A percentile compares a stretch with the other conserved stretches of the same genome.
Conservation (phyloP, 208 protist species). For the Acanthamoeba triangularis region DNA sequence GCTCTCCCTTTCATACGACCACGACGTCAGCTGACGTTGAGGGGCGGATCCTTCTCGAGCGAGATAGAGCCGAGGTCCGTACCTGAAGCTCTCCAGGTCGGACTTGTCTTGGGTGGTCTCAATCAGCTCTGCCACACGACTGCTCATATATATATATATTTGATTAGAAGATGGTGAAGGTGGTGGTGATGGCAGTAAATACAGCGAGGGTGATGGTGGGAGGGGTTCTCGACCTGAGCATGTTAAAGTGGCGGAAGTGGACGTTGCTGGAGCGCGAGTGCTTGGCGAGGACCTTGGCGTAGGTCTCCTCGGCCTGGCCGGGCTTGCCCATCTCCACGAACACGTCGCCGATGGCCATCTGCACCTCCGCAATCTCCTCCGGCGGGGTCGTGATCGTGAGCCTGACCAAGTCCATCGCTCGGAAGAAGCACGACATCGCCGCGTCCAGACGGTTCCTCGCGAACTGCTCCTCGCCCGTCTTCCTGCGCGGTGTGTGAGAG, state of each 20-base stretch:
- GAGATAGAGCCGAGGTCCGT: background rate
- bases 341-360: background rate
- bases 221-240: background rate
- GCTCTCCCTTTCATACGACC: background rate
- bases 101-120: background rate
- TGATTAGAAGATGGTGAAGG: too few relatives aligned
- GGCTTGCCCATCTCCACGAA: background rate
- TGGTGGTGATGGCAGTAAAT: background rate
- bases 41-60: too few relatives aligned
- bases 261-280: background rate
- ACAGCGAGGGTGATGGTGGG: background rate
- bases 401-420: background rate
- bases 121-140: background rate
- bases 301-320: background rate
- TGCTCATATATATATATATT: too few relatives aligned
- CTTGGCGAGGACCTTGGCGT: background rate
- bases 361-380: background rate
- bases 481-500: background rate
- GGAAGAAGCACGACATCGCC: slow-evolving; percentile 16
- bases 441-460: background rate
- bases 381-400: background rate
- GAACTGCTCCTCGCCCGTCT: background rate
- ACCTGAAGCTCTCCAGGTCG: background rate
- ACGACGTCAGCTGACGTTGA: background rate
- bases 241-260: background rate